Percentiles rank a stretch among this genome's conserved stretches.
These are phyloP conservation scores for Podila epicladia DNA, from an alignment of 192 early-diverging fungal species.

Conservation along the genomic window DNA sequence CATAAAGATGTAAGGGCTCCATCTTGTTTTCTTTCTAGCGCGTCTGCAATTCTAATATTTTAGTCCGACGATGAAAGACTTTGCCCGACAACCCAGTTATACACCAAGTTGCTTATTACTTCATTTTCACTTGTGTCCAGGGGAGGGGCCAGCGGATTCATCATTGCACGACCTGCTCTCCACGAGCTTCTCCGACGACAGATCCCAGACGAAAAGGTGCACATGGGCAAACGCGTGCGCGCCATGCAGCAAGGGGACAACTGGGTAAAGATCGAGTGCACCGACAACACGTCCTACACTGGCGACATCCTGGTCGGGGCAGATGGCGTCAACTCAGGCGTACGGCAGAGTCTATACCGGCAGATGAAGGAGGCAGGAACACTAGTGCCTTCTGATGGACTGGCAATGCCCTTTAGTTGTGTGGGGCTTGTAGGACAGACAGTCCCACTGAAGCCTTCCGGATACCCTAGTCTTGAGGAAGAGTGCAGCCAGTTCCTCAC, in stretches of 20 bases:
- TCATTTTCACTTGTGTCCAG: no score
- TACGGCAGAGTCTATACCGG: slow-evolving; percentile 2
- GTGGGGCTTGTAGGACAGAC: neutral
- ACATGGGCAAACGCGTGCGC: no score
- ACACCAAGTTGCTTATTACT: no score
- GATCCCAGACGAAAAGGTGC: no score
- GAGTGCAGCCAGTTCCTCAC: neutral
- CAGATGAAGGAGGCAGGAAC: slow-evolving; percentile 5
- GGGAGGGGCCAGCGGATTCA: no score
- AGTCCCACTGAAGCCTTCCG: neutral
- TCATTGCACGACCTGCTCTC: no score
- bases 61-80: neutral
- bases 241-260: no score
- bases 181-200: no score
- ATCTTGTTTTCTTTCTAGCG: no score
- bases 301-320: neutral
- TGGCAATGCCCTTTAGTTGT: neutral
- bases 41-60: neutral
- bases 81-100: neutral
- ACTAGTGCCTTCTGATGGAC: neutral
- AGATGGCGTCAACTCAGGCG: no score
- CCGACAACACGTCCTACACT: neutral
- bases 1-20: neutral
- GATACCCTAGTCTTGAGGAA: neutral
- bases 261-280: neutral